Conservation (phyloP, 2,329 filamentous ascomycete species). For the Pseudopyricularia cyperi region DNA sequence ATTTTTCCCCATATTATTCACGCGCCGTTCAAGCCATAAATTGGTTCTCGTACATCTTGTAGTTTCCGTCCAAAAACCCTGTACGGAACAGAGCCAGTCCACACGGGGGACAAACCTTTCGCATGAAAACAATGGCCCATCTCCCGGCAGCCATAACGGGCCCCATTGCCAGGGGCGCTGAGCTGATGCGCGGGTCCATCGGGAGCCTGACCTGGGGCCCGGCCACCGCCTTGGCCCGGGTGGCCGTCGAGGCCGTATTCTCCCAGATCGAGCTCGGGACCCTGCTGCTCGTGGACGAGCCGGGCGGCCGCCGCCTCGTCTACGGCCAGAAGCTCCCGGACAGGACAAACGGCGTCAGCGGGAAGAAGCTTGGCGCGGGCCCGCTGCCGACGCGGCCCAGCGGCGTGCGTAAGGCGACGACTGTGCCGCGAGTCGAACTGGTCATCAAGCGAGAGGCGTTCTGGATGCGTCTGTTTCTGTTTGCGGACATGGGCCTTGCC, state of each 20-base stretch:
- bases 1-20: too few relatives aligned
- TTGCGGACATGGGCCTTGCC: slow-evolving; percentile 62
- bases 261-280: slow-evolving; percentile 34
- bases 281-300: slow-evolving; percentile 32
- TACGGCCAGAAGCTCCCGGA: slow-evolving; percentile 32
- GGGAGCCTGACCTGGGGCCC: slow-evolving; percentile 34
- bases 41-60: too few relatives aligned
- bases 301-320: slow-evolving; percentile 23
- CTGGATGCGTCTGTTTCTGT: slow-evolving; percentile 56
- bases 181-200: slow-evolving; percentile 26
- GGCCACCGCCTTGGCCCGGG: slow-evolving; percentile 30
- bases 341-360: slow-evolving; percentile 17
- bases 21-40: too few relatives aligned
- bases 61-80: too few relatives aligned
- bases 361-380: background rate
- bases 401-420: slow-evolving; percentile 22
- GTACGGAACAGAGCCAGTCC: background rate
- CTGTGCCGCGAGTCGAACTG: slow-evolving; percentile 36
- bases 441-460: slow-evolving; percentile 46
- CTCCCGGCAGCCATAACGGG: slow-evolving; percentile 21
- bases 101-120: background rate
- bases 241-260: slow-evolving; percentile 29
- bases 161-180: slow-evolving; percentile 24
- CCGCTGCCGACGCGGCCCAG: background rate
- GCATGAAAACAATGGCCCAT: background rate